Conservation (phyloP, 768 basidiomycete species). For the Trametes cubensis region DNA sequence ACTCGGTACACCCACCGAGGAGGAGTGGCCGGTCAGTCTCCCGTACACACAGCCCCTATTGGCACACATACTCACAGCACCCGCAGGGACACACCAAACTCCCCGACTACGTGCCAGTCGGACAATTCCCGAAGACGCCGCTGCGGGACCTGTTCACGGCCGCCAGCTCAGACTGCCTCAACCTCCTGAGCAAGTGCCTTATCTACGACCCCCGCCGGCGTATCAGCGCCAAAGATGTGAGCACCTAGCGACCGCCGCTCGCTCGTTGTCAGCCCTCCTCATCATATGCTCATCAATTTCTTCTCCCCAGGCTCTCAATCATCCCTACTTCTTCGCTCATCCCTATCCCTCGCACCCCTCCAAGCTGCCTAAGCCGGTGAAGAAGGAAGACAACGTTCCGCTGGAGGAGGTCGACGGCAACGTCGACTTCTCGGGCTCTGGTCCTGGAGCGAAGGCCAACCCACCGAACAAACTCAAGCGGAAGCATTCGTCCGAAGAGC, state of each 20-base stretch:
- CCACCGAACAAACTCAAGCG: slow-evolving; percentile 65
- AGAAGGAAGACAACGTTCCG: slow-evolving; percentile 50
- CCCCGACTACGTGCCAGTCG: slow-evolving; percentile 86
- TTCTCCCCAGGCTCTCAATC: slow-evolving; percentile 68
- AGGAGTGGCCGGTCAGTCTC: slow-evolving; percentile 89
- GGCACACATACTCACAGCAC: not conserved
- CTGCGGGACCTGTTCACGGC: slow-evolving; percentile 90
- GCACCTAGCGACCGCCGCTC: slow-evolving; percentile 24
- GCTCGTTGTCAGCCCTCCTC: not conserved
- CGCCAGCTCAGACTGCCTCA: slow-evolving; percentile 82
- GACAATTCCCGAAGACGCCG: slow-evolving; percentile 81
- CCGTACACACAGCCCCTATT: not conserved
- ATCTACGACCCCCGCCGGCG: slow-evolving; percentile 85
- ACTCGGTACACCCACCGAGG: slow-evolving; percentile 93
- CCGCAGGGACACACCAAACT: slow-evolving; percentile 84
- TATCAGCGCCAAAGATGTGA: slow-evolving; percentile 76
- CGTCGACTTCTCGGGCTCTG: slow-evolving; percentile 52
- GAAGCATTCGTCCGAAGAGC: slow-evolving; percentile 61
- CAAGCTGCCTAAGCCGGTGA: slow-evolving; percentile 77
- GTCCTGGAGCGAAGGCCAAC: slow-evolving; percentile 54
- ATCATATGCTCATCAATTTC: not conserved
- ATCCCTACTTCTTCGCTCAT: slow-evolving; percentile 84
- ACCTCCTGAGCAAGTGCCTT: slow-evolving; percentile 78
- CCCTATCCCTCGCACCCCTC: slow-evolving; percentile 89
- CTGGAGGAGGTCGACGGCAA: slow-evolving; percentile 82